phyloP scores from a whole-genome alignment of 768 basidiomycete genomes.

The Cyathus striatus region DNA sequence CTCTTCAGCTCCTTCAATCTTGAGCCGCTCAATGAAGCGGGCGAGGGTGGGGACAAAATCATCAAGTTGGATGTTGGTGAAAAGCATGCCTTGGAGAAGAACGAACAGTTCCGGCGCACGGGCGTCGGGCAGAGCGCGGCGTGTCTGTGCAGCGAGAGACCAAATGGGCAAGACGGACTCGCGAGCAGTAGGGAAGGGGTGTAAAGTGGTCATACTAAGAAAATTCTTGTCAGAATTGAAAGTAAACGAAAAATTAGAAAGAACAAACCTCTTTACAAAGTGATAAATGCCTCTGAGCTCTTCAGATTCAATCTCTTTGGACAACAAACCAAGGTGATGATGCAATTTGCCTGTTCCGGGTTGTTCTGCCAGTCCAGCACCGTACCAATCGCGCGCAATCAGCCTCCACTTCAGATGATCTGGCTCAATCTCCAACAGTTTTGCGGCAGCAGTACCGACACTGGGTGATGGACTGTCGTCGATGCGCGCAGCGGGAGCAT shows the following conservation, averaged over 20 bases:
- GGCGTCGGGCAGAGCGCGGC: constrained; percentile 74
- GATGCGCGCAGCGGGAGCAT: constrained; percentile 47
- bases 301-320: constrained; percentile 76
- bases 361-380: constrained; percentile 75
- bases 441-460: constrained; percentile 81
- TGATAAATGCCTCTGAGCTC: constrained; percentile 88
- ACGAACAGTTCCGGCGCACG: constrained; percentile 78
- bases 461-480: constrained; percentile 68
- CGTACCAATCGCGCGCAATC: constrained; percentile 93
- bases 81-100: constrained; percentile 93
- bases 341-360: constrained; percentile 95
- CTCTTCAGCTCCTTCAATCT: constrained; percentile 75
- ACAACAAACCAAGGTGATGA: constrained; percentile 87
- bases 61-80: constrained; percentile 92
- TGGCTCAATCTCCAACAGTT: constrained; percentile 79
- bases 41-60: constrained; percentile 80
- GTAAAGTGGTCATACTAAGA: constrained; percentile 82
- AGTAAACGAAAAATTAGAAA: constrained; percentile 6
- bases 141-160: constrained; percentile 68
- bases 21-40: constrained; percentile 81
- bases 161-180: constrained; percentile 90
- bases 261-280: constrained; percentile 83
- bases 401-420: constrained; percentile 90
- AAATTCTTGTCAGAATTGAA: constrained; percentile 2
- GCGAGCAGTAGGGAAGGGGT: constrained; percentile 82